phyloP scores from a whole-genome alignment of 768 basidiomycete species.

The Ramaria sp. region DNA sequence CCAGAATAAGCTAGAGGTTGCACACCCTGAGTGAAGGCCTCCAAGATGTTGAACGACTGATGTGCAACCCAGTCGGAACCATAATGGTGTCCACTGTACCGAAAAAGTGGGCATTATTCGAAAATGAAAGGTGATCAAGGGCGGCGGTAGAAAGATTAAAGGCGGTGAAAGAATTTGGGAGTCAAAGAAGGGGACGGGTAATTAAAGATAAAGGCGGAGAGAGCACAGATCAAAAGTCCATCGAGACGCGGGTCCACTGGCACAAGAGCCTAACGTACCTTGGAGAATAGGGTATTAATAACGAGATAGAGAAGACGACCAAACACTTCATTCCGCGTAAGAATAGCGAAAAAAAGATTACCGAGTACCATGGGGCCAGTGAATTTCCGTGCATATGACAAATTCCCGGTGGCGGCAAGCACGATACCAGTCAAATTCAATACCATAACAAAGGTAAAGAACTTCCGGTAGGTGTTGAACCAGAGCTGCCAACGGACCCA shows the following conservation, averaged over 20 bases:
- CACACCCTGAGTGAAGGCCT: constrained; percentile 74
- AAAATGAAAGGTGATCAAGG: not conserved
- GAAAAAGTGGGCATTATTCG: not conserved
- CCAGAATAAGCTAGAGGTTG: constrained; percentile 61
- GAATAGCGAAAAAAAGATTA: constrained; percentile 59
- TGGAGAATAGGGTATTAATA: constrained; percentile 66
- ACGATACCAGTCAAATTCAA: constrained; percentile 51
- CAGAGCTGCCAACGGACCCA: constrained; percentile 52
- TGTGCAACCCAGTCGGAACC: constrained; percentile 65
- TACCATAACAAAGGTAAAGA: constrained; percentile 51
- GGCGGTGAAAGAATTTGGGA: no score
- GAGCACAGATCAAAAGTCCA: not conserved
- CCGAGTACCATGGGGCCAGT: constrained; percentile 65
- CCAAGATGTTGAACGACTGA: constrained; percentile 69
- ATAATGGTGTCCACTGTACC: constrained; percentile 58
- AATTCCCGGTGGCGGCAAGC: constrained; percentile 51
- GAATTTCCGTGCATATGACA: constrained; percentile 56
- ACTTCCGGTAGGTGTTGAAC: constrained; percentile 78
- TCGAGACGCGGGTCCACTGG: no score
- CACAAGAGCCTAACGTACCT: constrained; percentile 29
- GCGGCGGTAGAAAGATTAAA: not conserved
- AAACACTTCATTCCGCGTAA: constrained; percentile 76
- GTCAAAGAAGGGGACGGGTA: no score
- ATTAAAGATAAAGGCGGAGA: no score
- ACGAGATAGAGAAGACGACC: constrained; percentile 61